Base-by-base conservation (phyloP, 108 stramenopile species). In the Discostella stelligeroides region DNA sequence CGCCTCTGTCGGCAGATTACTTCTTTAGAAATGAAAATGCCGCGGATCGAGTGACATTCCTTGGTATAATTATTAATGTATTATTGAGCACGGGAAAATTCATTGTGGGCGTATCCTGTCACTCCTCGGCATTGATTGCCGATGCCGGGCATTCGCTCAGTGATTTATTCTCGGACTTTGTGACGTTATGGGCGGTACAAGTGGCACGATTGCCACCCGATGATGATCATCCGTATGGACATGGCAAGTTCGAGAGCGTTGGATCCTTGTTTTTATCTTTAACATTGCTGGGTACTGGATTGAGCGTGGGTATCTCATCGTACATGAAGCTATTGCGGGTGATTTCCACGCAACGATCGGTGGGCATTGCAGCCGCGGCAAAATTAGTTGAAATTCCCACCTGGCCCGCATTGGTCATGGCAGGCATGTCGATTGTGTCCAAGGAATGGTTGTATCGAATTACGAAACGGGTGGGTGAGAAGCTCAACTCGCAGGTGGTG, bases 211-310 rank as follows among this genome's bases (percentile, higher is more conserved):
- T 95, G n/a, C 93, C 93, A 17, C 87, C 93, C 13, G 91, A 92
- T 68, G 91, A 90, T 47, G 91, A 92, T 83, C 98, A 98, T 70
- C 98, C 97, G 1, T 98, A 96, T 68, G 98, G 98, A 10, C 97
- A 99, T 72, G 97, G 92, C n/a, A 95, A 96, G 71, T 97, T 95
- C 74, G 97, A 96, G 75, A 88, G 94, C 27, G 69, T 98, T 29
- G 98, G 98, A 12, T 84, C 88, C 2, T 73, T 99, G 17, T 92
- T 96, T 72, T 69, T 99, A n/a, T 86, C 95, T 2, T 61, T 91
- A 29, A 94, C 96, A 12, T 86, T 99, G 54, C 59, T 98, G 64
- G 92, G 77, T 0, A 96, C 97, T 2, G 97, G 95, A 1, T 68
- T 87, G 27, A 85, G 86, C 23, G 90, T 98, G 38, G 98, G 96